Evolutionary conservation across 169 alveolate genomes (phyloP).

Genomic region (Eimeria maxima): DNA sequence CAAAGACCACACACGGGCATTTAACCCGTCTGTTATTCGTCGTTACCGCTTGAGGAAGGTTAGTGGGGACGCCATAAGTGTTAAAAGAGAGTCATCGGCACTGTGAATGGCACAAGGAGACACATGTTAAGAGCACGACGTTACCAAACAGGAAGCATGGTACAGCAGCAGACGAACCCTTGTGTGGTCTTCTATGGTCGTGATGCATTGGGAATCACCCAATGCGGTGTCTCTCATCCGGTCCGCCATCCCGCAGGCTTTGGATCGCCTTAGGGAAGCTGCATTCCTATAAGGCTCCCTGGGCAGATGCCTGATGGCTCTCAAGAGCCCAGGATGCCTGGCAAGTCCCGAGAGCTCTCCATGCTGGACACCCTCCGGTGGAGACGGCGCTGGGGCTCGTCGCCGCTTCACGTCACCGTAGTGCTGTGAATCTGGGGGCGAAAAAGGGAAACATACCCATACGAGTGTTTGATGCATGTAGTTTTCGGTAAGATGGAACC

Average conservation of each 20-base stretch:
- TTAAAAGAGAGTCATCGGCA: not conserved
- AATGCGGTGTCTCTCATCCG: not conserved
- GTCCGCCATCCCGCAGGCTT: not conserved
- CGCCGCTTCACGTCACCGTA: slow-evolving; percentile 29
- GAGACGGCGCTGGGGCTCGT: slow-evolving; percentile 21
- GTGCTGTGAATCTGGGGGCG: not conserved
- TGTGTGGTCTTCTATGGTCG: not conserved
- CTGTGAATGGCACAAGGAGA: not conserved
- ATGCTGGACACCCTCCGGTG: not conserved
- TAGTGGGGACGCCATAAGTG: not conserved
- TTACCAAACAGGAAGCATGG: not conserved
- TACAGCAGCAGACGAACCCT: not conserved
- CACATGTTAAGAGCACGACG: not conserved
- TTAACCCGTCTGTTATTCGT: not conserved
- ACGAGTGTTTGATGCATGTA: not conserved
- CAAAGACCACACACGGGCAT: not conserved
- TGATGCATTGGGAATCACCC: not conserved
- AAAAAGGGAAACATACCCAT: not conserved
- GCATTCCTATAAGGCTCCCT: not conserved
- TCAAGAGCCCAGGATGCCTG: not conserved
- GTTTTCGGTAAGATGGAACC: not conserved
- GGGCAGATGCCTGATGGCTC: not conserved
- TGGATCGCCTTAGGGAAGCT: not conserved
- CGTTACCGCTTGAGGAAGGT: not conserved
- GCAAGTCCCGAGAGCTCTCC: not conserved